Base-by-base conservation (phyloP, 169 alveolate species). In the Babesia bigemina region DNA sequence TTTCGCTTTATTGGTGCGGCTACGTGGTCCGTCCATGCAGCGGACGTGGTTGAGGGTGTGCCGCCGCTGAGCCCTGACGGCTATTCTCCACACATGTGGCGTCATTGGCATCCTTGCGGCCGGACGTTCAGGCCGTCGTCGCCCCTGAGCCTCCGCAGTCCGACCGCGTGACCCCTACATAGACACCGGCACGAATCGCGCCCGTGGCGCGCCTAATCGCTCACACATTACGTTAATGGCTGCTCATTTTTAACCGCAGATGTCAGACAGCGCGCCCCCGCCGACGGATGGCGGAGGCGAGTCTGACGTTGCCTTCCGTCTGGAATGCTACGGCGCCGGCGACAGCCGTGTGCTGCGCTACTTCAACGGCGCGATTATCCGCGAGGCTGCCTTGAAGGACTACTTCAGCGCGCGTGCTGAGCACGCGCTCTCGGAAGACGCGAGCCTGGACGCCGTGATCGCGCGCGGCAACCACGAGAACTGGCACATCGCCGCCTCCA, bases 311-410 rank as follows among this genome's bases (percentile, higher is more conserved):
- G 63, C 50, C 24, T 81, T 81, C 39, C 47, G 61, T 21, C 58
- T 81, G 7, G 94, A 90, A 39, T 59, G 91, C 29, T 90, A 90
- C 71, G 94, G 91, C 59, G 59, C 56, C 45, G 91, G 85, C 16
- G 92, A 90, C 55, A 70, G 78, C 49, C 72, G 89, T 53, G 82
- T 90, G 42, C 52, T 90, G 58, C 76, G 94, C 39, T 90, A 90
- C 72, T 53, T 86, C 58, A 83, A 84, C 44, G 92, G 91, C 58
- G 83, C 82, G n/a, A 74, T 75, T 17, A 62, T 81, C 47, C 50
- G 60, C 50, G 85, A 72, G 39, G 19, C 79, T 6, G 55, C 55
- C 12, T n/a, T 81, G 42, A 52, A 65, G 17, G 60, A 81, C 29
- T 67, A 58, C 66, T 81, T 73, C 48, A 81, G 78, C 1, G 67